These are phyloP conservation scores for Aureobasidium sp. DNA, from an alignment of 2,329 filamentous ascomycete species.

Conservation along the genomic window DNA sequence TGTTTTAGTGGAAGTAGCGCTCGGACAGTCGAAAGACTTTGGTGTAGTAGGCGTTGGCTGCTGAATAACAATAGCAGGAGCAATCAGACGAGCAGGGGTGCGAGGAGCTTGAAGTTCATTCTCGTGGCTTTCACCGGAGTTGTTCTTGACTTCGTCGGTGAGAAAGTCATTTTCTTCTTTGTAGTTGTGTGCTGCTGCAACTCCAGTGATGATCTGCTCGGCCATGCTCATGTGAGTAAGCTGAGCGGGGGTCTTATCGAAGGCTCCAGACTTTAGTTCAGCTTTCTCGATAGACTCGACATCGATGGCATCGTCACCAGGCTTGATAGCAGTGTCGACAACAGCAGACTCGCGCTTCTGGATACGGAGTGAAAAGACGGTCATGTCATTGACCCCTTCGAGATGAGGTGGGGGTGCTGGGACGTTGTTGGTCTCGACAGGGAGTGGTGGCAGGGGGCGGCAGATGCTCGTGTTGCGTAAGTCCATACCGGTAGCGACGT, in stretches of 20 bases:
- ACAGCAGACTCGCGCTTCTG: background rate
- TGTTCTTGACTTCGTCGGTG: no score
- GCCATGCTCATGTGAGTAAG: no score
- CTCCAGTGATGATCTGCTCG: no score
- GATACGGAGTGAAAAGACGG: background rate
- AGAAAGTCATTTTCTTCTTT: no score
- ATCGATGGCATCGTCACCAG: background rate
- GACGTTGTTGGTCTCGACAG: background rate
- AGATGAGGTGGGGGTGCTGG: background rate
- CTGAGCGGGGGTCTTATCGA: no score
- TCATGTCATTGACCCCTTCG: background rate
- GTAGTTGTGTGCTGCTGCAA: no score
- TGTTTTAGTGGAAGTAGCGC: no score
- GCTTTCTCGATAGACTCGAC: background rate
- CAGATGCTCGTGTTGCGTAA: no score
- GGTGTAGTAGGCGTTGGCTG: background rate
- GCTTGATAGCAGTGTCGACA: background rate
- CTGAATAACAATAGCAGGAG: background rate
- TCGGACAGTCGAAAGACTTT: background rate
- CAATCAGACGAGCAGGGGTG: background rate
- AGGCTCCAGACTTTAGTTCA: no score
- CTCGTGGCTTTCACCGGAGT: no score
- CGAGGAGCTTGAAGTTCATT: background rate
- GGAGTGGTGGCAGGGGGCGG: background rate
- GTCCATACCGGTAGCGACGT: background rate